These are phyloP conservation scores for Phytophthora colocasiae DNA, from an alignment of 352 stramenopile genomes.

Conservation along the genomic window DNA sequence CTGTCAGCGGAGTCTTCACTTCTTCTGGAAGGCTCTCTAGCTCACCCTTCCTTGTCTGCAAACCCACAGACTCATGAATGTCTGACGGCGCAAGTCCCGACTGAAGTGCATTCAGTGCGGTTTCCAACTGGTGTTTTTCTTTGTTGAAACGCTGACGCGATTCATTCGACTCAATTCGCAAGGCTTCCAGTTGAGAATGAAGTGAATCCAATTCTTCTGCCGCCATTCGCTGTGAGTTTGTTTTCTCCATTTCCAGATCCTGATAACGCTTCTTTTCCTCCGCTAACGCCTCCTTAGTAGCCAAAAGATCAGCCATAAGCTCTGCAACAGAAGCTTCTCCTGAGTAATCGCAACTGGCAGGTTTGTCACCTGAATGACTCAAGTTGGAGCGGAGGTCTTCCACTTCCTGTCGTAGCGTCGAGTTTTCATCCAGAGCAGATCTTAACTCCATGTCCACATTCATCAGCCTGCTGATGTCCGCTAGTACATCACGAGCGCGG, in stretches of 20 bases:
- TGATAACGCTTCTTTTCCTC: slow-evolving; percentile 28
- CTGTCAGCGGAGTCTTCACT: slow-evolving; percentile 24
- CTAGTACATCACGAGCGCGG: slow-evolving; percentile 38
- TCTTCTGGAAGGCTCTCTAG: slow-evolving; percentile 21
- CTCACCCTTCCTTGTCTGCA: slow-evolving; percentile 15
- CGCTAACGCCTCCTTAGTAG: slow-evolving; percentile 23
- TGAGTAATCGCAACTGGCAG: slow-evolving; percentile 17
- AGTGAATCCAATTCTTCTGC: slow-evolving; percentile 40
- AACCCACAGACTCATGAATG: slow-evolving; percentile 1
- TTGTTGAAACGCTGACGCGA: slow-evolving; percentile 14
- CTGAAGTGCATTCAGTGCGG: slow-evolving; percentile 26
- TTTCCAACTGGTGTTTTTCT: slow-evolving; percentile 38
- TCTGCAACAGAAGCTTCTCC: slow-evolving; percentile 15
- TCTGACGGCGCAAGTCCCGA: not conserved
- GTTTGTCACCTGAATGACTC: not conserved
- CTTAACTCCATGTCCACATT: slow-evolving; percentile 26
- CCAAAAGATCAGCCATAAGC: slow-evolving; percentile 26
- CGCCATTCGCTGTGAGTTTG: slow-evolving; percentile 37
- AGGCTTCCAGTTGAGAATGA: slow-evolving; percentile 31
- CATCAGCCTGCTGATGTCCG: slow-evolving; percentile 42
- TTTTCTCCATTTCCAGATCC: slow-evolving; percentile 32
- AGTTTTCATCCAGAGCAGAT: slow-evolving; percentile 44
- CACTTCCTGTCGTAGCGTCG: slow-evolving; percentile 50
- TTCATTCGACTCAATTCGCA: slow-evolving; percentile 28
- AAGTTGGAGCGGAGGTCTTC: slow-evolving; percentile 43